phyloP scores from a whole-genome alignment of 1,139 yeast species.

The Spathaspora sp. region DNA sequence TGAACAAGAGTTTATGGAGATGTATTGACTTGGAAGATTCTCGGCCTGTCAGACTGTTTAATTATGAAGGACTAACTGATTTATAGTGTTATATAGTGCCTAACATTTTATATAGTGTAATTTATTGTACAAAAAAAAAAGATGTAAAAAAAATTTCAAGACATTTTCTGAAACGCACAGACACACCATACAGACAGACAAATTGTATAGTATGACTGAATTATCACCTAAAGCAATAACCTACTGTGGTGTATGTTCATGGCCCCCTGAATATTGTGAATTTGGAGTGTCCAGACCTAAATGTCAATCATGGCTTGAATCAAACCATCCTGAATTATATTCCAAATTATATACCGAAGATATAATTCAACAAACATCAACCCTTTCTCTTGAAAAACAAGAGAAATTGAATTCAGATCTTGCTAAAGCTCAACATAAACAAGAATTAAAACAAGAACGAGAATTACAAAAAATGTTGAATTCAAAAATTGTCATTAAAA shows the following conservation, averaged over 20 bases:
- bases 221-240: conserved; percentile 45
- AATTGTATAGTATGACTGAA: conserved; percentile 44
- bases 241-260: conserved; percentile 84
- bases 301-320: conserved; percentile 81
- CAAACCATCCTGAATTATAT: conserved; percentile 56
- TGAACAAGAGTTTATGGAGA: conserved; percentile 59
- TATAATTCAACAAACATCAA: conserved; percentile 51
- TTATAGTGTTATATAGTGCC: neutral
- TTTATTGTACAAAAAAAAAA: neutral
- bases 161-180: neutral
- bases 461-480: conserved; percentile 77
- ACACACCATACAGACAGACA: neutral
- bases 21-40: conserved; percentile 67
- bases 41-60: conserved; percentile 54
- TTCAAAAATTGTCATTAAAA: conserved; percentile 77
- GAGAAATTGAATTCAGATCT: conserved; percentile 79
- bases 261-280: conserved; percentile 94
- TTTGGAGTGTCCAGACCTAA: conserved; percentile 80
- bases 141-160: neutral
- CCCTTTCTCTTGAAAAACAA: conserved; percentile 71
- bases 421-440: conserved; percentile 83
- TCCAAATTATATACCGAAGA: conserved; percentile 61
- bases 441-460: conserved; percentile 84
- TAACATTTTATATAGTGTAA: neutral
- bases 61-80: neutral